Conservation (phyloP, 2,329 filamentous ascomycete species). For the Teratosphaeriaceae sp. region DNA sequence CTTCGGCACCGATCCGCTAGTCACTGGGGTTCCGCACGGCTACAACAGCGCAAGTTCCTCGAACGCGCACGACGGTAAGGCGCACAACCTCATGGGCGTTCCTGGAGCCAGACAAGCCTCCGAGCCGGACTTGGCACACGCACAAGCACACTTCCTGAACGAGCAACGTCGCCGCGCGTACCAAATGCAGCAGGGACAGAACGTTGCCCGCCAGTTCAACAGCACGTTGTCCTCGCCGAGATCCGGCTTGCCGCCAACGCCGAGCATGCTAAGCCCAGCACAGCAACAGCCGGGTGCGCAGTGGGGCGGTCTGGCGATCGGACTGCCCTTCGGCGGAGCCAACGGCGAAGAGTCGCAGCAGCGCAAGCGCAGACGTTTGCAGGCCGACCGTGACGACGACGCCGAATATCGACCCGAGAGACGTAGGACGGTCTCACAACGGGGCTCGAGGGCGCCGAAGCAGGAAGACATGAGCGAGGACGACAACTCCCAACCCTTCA, state of each 20-base stretch:
- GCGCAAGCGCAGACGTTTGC: slow-evolving; percentile 8
- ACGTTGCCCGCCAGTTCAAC: background rate
- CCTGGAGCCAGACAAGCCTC: background rate
- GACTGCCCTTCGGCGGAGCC: background rate
- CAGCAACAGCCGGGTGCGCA: background rate
- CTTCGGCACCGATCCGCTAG: background rate
- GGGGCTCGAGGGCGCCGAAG: slow-evolving; percentile 12
- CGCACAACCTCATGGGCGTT: background rate
- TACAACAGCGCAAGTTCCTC: background rate
- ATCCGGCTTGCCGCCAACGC: background rate
- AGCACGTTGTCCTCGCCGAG: background rate
- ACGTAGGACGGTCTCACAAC: slow-evolving; percentile 4
- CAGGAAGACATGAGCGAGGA: slow-evolving; percentile 4
- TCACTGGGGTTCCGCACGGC: background rate
- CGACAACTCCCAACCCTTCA: slow-evolving; percentile 2
- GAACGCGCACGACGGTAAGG: background rate
- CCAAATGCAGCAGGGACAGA: background rate
- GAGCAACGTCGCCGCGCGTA: background rate
- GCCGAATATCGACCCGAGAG: slow-evolving; percentile 1
- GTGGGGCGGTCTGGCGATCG: background rate
- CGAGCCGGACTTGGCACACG: background rate
- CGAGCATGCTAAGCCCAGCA: background rate
- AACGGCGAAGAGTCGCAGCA: background rate
- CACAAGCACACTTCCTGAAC: background rate
- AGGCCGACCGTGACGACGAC: slow-evolving; percentile 2